Conservation (phyloP, 768 basidiomycete species). For the Leccinellum albellum region DNA sequence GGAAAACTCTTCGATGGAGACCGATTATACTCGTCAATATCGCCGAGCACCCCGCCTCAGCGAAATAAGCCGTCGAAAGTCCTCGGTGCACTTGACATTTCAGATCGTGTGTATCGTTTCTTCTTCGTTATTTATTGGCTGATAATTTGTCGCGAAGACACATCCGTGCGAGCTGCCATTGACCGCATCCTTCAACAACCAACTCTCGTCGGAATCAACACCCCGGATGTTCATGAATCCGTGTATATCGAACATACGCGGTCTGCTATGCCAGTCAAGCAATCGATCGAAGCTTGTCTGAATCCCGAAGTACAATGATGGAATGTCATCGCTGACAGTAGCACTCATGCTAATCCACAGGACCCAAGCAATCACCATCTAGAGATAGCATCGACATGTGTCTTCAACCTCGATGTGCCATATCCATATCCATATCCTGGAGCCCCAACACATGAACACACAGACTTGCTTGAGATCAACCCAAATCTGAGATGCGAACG, state of each 20-base stretch:
- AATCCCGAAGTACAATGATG: constrained; percentile 11
- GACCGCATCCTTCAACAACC: constrained; percentile 26
- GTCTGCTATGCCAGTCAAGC: background rate
- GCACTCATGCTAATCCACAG: constrained; percentile 11
- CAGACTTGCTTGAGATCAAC: background rate
- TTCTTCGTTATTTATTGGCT: background rate
- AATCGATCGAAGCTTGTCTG: background rate
- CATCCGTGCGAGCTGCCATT: constrained; percentile 29
- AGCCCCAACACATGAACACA: background rate
- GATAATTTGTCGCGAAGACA: constrained; percentile 16
- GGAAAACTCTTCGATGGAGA: constrained; percentile 1
- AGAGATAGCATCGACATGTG: background rate
- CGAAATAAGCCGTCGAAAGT: constrained; percentile 21
- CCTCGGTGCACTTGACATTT: constrained; percentile 23
- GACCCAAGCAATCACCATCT: background rate
- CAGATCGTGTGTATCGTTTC: constrained; percentile 23
- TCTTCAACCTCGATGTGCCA: background rate
- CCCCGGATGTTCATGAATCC: background rate
- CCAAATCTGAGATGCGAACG: background rate
- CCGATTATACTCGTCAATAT: background rate
- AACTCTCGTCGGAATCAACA: constrained; percentile 21
- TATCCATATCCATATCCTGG: background rate
- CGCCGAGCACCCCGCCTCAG: constrained; percentile 1
- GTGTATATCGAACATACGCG: background rate
- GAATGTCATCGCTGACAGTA: background rate